Evolutionary conservation across 2,329 filamentous ascomycete genomes (phyloP).

Genomic region (Hypoxylon sp.): DNA sequence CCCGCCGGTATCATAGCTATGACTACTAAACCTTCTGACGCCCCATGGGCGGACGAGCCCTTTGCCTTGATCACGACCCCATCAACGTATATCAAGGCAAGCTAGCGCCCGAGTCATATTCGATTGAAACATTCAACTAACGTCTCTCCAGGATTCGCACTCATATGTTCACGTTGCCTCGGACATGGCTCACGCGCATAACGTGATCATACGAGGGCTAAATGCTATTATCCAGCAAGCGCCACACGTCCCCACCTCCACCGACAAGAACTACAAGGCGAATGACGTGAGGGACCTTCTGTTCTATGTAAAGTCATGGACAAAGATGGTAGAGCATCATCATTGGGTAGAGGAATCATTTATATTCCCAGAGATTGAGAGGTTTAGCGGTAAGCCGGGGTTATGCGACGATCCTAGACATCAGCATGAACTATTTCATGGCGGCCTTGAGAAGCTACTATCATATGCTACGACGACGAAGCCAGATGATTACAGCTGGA

Average conservation of each 20-base stretch:
- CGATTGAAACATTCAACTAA: neutral
- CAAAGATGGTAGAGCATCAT: constrained; percentile 44
- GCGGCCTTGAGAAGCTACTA: constrained; percentile 41
- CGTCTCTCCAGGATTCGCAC: constrained; percentile 22
- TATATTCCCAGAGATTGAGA: constrained; percentile 49
- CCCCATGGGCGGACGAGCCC: constrained; percentile 29
- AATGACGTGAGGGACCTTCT: constrained; percentile 42
- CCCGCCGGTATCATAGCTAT: too few species aligned
- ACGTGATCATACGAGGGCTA: constrained; percentile 43
- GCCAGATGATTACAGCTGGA: constrained; percentile 39
- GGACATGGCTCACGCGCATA: constrained; percentile 41
- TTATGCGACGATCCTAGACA: constrained; percentile 47
- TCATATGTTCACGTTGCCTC: constrained; percentile 32
- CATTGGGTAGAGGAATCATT: constrained; percentile 45
- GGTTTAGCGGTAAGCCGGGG: constrained; percentile 41
- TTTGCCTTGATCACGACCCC: constrained; percentile 35
- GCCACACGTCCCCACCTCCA: constrained; percentile 25
- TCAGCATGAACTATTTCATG: constrained; percentile 48
- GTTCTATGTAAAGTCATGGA: constrained; percentile 46
- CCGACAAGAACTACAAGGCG: constrained; percentile 18
- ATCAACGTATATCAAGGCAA: constrained; percentile 49
- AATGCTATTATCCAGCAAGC: constrained; percentile 48
- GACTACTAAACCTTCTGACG: constrained; percentile 25
- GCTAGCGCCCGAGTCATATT: constrained; percentile 3
- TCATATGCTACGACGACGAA: constrained; percentile 41